Conservation (phyloP, 177 flowering plant species). For the Vitis hybrid region DNA sequence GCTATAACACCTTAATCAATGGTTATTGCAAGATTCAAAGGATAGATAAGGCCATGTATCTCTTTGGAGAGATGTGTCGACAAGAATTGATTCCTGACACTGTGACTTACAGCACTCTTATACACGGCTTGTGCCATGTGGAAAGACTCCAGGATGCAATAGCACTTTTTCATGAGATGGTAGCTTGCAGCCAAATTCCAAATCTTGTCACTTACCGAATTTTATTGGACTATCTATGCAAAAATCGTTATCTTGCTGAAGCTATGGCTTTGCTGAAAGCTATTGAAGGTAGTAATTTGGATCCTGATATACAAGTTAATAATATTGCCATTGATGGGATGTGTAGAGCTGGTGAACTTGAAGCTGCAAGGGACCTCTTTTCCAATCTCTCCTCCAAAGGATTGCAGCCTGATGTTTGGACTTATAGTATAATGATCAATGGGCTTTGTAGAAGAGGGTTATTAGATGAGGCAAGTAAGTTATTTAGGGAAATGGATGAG, state of each 20-base stretch:
- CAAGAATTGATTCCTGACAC: not conserved
- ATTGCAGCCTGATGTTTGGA: not conserved
- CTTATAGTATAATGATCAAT: constrained; percentile 10
- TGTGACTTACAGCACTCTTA: not conserved
- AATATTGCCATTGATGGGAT: constrained; percentile 5
- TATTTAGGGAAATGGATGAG: constrained; percentile 2
- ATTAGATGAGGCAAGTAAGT: constrained; percentile 1
- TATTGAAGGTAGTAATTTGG: not conserved
- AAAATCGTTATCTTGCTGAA: not conserved
- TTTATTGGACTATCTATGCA: not conserved
- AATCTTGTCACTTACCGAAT: not conserved
- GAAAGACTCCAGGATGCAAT: not conserved
- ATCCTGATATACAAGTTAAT: not conserved
- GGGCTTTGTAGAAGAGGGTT: constrained; percentile 9
- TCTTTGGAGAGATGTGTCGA: not conserved
- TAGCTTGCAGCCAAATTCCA: not conserved
- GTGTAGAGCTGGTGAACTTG: constrained; percentile 6
- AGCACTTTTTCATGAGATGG: not conserved
- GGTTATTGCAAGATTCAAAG: not conserved
- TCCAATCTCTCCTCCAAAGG: not conserved
- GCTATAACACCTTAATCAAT: constrained; percentile 6
- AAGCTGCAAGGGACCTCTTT: constrained; percentile 7
- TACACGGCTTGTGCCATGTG: not conserved
- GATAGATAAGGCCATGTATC: not conserved
- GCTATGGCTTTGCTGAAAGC: not conserved